phyloP scores from a whole-genome alignment of 768 basidiomycete species.

The Lactifluus subvellereus region DNA sequence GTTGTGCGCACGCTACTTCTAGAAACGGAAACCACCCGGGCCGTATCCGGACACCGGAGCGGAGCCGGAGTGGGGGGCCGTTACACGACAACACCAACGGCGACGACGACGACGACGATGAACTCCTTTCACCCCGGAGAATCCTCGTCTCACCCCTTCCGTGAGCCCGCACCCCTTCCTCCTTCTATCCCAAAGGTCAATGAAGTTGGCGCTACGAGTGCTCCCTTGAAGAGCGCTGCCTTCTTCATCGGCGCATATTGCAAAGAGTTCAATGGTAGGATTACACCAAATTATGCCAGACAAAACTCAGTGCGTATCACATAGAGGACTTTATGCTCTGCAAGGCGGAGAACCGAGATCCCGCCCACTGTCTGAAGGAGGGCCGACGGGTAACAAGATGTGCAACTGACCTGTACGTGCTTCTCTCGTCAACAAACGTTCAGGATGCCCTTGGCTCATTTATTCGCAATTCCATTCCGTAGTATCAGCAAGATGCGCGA shows the following conservation, averaged over 20 bases:
- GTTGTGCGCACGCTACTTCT: background rate
- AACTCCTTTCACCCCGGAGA: slow-evolving; percentile 47
- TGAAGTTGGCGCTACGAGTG: slow-evolving; percentile 87
- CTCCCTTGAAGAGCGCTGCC: slow-evolving; percentile 90
- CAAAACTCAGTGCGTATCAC: background rate
- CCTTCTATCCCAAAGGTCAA: slow-evolving; percentile 66
- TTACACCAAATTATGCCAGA: slow-evolving; percentile 9
- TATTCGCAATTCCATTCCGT: background rate
- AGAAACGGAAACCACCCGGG: background rate
- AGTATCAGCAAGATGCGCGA: slow-evolving; percentile 93
- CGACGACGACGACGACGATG: slow-evolving; percentile 36
- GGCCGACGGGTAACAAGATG: slow-evolving; percentile 94
- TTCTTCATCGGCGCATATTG: slow-evolving; percentile 97
- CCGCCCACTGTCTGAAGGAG: slow-evolving; percentile 91
- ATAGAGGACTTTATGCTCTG: slow-evolving; percentile 96
- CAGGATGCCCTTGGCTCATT: background rate
- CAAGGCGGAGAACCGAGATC: slow-evolving; percentile 87
- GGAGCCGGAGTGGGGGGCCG: no score
- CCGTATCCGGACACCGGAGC: background rate
- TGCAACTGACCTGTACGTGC: slow-evolving; percentile 82
- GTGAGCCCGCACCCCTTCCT: slow-evolving; percentile 63
- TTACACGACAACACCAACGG: slow-evolving; percentile 12
- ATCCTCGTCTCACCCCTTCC: slow-evolving; percentile 44
- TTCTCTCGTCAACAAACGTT: background rate
- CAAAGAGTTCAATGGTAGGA: slow-evolving; percentile 91